Base-by-base conservation (phyloP, 352 stramenopile genomes). In the Phytophthora sp. region DNA sequence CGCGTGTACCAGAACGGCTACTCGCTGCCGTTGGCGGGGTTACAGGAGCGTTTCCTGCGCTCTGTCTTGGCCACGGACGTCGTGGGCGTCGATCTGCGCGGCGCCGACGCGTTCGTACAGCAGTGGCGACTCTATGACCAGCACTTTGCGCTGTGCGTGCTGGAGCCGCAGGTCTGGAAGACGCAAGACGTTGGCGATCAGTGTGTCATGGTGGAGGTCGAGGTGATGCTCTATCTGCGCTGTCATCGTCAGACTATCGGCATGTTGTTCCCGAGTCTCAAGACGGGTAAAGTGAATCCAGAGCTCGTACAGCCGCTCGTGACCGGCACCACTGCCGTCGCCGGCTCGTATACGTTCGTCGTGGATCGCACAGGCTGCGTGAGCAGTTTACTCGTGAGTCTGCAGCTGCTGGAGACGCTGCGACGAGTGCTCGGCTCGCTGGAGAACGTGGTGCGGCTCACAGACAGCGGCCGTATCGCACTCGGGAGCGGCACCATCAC, bases 401-500 rank as follows among this genome's bases (percentile, higher is more conserved):
- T 76, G 13, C 63, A 76, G 56, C 50, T 80, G 7, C 21, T 77
- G 38, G 68, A 80, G 42, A 75, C 72, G 36, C 57, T 80, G 20
- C 68, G 57, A 27, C 50, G 60, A 36, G 59, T 75, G 4, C 41
- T 80, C 4, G 55, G 64, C 16, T 80, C 68, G 11, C 52, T 73
- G 2, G 20, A 64, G 20, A 60, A 50, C 45, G 60, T 68, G 13
- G 54, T 55, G 23, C 23, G 62, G 44, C 46, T 80, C 41, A 74
- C 47, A 15, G 21, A 66, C n/a, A 60, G 56, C 7, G 44, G 63
- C 11, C 54, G 47, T 2, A 55, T 80, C 23, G 60, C 36, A 7
- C 49, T 77, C 36, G 54, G 42, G 26, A 77, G 52, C 16, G 68
- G 68, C 21, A 76, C 65, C 16, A 75, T 80, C 41, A 61, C 57